phyloP scores from a whole-genome alignment of 495 filamentous ascomycete genomes.

The Hypoxylon cercidicola region DNA sequence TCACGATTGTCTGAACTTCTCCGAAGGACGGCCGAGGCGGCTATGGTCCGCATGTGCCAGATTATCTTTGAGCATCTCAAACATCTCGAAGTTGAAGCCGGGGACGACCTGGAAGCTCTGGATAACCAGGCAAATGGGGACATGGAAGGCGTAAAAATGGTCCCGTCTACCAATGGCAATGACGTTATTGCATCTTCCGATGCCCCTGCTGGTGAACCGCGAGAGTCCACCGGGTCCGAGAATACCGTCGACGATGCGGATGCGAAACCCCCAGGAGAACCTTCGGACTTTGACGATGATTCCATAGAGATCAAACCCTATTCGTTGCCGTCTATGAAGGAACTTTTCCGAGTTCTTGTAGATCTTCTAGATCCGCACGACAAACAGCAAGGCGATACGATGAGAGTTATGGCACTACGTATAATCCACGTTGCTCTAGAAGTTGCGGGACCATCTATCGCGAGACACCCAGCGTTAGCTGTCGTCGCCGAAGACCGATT shows the following conservation, averaged over 20 bases:
- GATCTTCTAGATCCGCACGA: constrained; percentile 95
- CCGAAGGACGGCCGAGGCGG: constrained; percentile 90
- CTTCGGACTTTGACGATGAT: constrained; percentile 49
- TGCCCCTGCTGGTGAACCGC: constrained; percentile 60
- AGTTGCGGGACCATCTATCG: constrained; percentile 94
- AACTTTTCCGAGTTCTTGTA: constrained; percentile 94
- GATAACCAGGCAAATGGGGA: constrained; percentile 71
- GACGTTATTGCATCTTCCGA: constrained; percentile 55
- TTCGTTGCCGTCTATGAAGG: constrained; percentile 90
- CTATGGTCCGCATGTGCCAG: constrained; percentile 99
- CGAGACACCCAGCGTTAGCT: constrained; percentile 89
- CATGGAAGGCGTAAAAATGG: constrained; percentile 85
- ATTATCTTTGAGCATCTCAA: constrained; percentile 94
- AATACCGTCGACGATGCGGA: constrained; percentile 45
- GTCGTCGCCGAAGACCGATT: constrained; percentile 91
- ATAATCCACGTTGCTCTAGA: constrained; percentile 98
- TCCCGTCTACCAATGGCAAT: constrained; percentile 83
- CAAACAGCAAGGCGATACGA: constrained; percentile 87
- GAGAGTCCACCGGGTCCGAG: constrained; percentile 56
- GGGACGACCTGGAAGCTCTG: constrained; percentile 66
- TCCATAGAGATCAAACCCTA: constrained; percentile 81
- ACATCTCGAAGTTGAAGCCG: constrained; percentile 77
- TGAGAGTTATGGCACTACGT: constrained; percentile 95
- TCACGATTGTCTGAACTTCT: constrained; percentile 90
- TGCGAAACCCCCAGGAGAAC: constrained; percentile 28